Evolutionary conservation across 495 filamentous ascomycete species (phyloP).

Genomic region (Amniculicola lignicola): DNA sequence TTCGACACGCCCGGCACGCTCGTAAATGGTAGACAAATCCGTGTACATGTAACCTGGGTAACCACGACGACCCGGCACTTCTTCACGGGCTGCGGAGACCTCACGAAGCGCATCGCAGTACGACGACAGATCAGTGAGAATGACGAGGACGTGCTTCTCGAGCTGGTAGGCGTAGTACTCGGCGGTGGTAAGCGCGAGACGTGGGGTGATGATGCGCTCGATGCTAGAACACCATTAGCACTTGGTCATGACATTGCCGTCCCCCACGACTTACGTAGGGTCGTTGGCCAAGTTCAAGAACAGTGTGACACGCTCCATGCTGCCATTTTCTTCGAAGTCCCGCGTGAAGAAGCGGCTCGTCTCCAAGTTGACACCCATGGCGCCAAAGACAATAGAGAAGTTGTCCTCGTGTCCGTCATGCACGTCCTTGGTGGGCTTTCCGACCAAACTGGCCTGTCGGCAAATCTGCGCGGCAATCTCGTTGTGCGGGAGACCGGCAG

Average conservation of each 20-base stretch:
- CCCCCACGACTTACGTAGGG: slow-evolving; percentile 71
- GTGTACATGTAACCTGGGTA: slow-evolving; percentile 99
- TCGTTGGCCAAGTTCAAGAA: slow-evolving; percentile 99
- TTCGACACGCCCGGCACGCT: slow-evolving; percentile 96
- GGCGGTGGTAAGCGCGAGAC: slow-evolving; percentile 95
- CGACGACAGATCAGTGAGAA: slow-evolving; percentile 94
- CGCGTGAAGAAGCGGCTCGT: slow-evolving; percentile 97
- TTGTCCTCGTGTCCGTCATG: slow-evolving; percentile 98
- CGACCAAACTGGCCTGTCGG: slow-evolving; percentile 90
- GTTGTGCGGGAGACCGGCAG: slow-evolving; percentile 96
- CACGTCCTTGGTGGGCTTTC: slow-evolving; percentile 85
- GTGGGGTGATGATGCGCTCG: slow-evolving; percentile 99
- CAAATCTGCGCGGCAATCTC: slow-evolving; percentile 98
- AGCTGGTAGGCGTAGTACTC: slow-evolving; percentile 99
- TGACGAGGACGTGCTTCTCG: slow-evolving; percentile 98
- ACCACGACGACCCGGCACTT: slow-evolving; percentile 98
- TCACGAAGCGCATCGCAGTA: slow-evolving; percentile 99
- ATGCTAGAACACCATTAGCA: slow-evolving; percentile 55
- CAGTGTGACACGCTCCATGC: slow-evolving; percentile 91
- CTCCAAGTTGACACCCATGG: slow-evolving; percentile 99
- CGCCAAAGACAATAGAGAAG: slow-evolving; percentile 98
- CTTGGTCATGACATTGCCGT: not conserved
- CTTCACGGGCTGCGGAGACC: slow-evolving; percentile 95
- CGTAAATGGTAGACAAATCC: slow-evolving; percentile 99
- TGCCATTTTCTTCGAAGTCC: slow-evolving; percentile 99